phyloP scores from a whole-genome alignment of 176 grass and related monocot species.

The Zoysia pacifica region DNA sequence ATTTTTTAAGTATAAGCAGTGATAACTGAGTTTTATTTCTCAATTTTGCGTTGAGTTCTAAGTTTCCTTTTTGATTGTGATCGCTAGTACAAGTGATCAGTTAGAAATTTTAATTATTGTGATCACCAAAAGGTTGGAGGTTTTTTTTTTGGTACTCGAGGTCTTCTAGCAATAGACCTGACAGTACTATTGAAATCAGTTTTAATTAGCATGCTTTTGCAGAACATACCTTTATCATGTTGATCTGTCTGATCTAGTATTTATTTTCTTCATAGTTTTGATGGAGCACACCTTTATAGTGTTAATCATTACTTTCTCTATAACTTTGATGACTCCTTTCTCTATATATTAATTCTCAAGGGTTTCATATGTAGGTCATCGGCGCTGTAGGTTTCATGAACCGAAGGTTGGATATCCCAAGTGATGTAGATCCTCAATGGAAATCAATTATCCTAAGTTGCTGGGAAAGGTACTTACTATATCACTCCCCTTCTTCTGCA shows the following conservation, averaged over 20 bases:
- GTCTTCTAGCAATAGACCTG: constrained; percentile 12
- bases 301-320: background rate
- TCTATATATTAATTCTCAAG: constrained; percentile 25
- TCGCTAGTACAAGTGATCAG: constrained; percentile 3
- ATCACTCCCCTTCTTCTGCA: background rate
- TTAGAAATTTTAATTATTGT: background rate
- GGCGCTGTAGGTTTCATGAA: constrained; percentile 97
- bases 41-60: background rate
- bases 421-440: constrained; percentile 81
- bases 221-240: background rate
- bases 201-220: background rate
- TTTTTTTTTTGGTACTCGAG: background rate
- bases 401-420: constrained; percentile 81
- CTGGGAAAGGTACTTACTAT: constrained; percentile 69
- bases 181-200: background rate
- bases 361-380: constrained; percentile 60
- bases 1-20: background rate
- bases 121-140: background rate
- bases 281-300: background rate
- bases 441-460: constrained; percentile 80
- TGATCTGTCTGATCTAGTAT: background rate
- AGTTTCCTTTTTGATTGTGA: background rate
- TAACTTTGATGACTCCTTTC: background rate
- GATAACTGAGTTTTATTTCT: background rate
- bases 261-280: constrained; percentile 7